A percentile compares a stretch with the other conserved stretches of the same genome.
Conservation (phyloP, 2,329 filamentous ascomycete genomes). For the Penicillium digitatum region DNA sequence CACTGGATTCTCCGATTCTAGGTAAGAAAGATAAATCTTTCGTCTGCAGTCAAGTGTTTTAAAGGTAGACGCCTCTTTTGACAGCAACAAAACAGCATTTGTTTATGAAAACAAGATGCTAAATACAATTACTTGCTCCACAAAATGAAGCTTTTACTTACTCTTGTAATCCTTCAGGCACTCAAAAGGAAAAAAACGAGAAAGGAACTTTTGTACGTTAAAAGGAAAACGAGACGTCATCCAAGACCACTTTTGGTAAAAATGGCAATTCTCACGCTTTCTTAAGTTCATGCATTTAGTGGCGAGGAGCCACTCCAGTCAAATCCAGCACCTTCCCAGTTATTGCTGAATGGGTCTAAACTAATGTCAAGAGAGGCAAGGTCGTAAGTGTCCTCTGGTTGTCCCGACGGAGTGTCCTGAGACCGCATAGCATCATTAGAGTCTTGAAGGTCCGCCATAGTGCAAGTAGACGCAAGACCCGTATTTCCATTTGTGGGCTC, state of each 20-base stretch:
- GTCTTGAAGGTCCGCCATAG: constrained; percentile 21
- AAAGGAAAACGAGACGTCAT: neutral
- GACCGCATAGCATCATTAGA: constrained; percentile 4
- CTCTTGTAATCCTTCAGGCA: neutral
- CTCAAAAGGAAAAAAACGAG: neutral
- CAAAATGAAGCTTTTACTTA: neutral
- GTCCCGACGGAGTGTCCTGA: constrained; percentile 12
- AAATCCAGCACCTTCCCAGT: constrained; percentile 26
- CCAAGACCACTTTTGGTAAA: neutral
- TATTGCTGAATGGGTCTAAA: constrained; percentile 19
- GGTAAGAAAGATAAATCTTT: no score
- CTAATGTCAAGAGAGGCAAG: constrained; percentile 16
- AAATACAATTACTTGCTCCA: no score
- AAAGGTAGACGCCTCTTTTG: no score
- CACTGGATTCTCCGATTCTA: no score
- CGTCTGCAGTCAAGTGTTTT: no score
- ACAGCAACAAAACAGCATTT: no score
- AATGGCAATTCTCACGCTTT: neutral
- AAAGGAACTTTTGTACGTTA: neutral
- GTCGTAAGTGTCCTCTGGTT: constrained; percentile 10
- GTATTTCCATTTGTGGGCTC: constrained; percentile 1
- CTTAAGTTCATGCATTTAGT: constrained; percentile 15
- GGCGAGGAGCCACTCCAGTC: constrained; percentile 29
- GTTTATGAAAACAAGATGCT: no score
- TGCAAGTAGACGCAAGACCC: constrained; percentile 11